Evolutionary conservation across 2,329 filamentous ascomycete species (phyloP).

Genomic region (Colletotrichum agaves): DNA sequence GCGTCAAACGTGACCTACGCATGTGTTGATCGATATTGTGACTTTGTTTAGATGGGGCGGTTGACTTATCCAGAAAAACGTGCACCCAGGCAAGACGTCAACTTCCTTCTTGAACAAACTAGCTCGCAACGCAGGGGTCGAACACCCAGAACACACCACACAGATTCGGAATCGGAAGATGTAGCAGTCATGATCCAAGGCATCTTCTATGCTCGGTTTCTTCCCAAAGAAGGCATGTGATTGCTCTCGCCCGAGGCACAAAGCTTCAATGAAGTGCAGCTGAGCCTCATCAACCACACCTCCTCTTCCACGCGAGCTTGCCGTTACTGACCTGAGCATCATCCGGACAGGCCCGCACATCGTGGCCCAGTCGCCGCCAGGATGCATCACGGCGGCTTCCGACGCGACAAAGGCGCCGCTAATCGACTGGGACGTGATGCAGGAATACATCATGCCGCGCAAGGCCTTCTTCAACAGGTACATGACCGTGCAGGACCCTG

Average conservation of each 20-base stretch:
- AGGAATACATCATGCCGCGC: conserved; percentile 92
- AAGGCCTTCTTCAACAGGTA: conserved; percentile 96
- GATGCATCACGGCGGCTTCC: conserved; percentile 65
- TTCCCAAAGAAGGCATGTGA: conserved; percentile 69
- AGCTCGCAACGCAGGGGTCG: background rate
- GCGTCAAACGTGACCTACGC: background rate
- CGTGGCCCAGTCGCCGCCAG: conserved; percentile 70
- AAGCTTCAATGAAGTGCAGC: background rate
- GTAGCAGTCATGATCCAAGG: conserved; percentile 69
- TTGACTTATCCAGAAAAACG: conserved; percentile 5
- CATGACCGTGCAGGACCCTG: conserved; percentile 79
- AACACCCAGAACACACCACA: background rate
- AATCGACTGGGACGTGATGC: conserved; percentile 86
- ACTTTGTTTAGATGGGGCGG: conserved; percentile 14
- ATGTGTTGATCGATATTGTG: background rate
- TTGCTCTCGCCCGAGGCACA: background rate
- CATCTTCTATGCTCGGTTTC: conserved; percentile 77
- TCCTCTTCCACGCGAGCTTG: background rate
- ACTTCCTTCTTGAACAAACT: background rate
- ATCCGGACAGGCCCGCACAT: conserved; percentile 65
- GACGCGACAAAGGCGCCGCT: conserved; percentile 67
- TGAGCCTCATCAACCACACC: conserved; percentile 3
- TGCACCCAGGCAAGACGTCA: background rate
- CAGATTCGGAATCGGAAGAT: conserved; percentile 11
- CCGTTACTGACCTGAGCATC: conserved; percentile 35